Evolutionary conservation across 2,329 filamentous ascomycete species (phyloP).

Genomic region (Madurella fahalii): DNA sequence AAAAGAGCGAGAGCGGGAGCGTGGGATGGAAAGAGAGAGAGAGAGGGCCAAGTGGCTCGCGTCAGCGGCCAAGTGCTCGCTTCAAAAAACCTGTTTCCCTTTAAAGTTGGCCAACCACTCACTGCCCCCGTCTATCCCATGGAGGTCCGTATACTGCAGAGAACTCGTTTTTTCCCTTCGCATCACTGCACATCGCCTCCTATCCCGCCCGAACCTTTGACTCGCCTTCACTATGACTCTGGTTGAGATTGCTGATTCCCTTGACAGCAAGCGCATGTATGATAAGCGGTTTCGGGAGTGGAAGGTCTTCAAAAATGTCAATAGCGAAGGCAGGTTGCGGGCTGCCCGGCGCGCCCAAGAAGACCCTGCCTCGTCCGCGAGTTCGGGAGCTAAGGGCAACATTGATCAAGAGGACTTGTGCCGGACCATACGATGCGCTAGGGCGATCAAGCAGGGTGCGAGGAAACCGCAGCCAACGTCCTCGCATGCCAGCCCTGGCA

Average conservation of each 20-base stretch:
- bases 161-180: no score
- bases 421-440: slow-evolving; percentile 18
- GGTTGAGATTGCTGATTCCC: slow-evolving; percentile 21
- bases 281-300: slow-evolving; percentile 28
- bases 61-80: no score
- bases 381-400: slow-evolving; percentile 3
- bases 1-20: no score
- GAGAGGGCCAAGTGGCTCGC: no score
- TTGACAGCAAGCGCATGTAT: slow-evolving; percentile 28
- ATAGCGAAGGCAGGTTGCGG: slow-evolving; percentile 23
- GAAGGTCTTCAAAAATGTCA: slow-evolving; percentile 28
- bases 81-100: no score
- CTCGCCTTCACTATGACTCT: slow-evolving; percentile 19
- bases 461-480: slow-evolving; percentile 3
- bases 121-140: no score
- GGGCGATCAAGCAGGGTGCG: slow-evolving; percentile 17
- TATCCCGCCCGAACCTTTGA: not conserved
- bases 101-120: no score
- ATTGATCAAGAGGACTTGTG: slow-evolving; percentile 22
- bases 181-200: no score
- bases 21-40: no score
- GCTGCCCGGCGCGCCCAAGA: slow-evolving; percentile 12
- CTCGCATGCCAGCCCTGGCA: not conserved
- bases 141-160: no score
- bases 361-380: slow-evolving; percentile 2